These are phyloP conservation scores for Teunomyces aglyptinius DNA, from an alignment of 805 yeast species.

Conservation along the genomic window DNA sequence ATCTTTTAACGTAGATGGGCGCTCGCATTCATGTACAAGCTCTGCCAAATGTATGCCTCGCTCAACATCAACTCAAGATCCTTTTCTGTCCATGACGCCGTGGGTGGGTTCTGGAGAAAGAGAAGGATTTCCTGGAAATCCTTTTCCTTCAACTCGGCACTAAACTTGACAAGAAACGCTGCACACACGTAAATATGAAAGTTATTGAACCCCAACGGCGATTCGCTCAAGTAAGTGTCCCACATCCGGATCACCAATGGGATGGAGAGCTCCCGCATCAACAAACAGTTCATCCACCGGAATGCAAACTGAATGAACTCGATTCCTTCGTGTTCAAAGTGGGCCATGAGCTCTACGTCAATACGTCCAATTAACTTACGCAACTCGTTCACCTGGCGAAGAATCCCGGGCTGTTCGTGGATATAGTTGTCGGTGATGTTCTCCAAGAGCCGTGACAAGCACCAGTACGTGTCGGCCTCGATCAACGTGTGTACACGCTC, in stretches of 20 bases:
- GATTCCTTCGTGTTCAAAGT: slow-evolving; percentile 77
- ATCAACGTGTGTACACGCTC: slow-evolving; percentile 60
- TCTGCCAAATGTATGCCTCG: slow-evolving; percentile 97
- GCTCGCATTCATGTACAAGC: slow-evolving; percentile 81
- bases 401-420: slow-evolving; percentile 97
- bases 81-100: slow-evolving; percentile 78
- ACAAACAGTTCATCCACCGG: slow-evolving; percentile 97
- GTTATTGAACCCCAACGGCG: slow-evolving; percentile 76
- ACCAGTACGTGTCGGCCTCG: slow-evolving; percentile 98
- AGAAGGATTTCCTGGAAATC: slow-evolving; percentile 94
- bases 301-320: slow-evolving; percentile 95
- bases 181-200: slow-evolving; percentile 98
- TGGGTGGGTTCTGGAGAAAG: slow-evolving; percentile 88
- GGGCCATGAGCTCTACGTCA: slow-evolving; percentile 69
- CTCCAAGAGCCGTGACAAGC: slow-evolving; percentile 84
- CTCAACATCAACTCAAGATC: slow-evolving; percentile 90
- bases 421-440: slow-evolving; percentile 96
- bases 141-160: slow-evolving; percentile 71
- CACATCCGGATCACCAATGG: slow-evolving; percentile 87
- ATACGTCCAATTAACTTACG: slow-evolving; percentile 76
- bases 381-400: slow-evolving; percentile 82
- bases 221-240: slow-evolving; percentile 88
- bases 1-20: slow-evolving; percentile 64
- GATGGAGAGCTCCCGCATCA: slow-evolving; percentile 90
- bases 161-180: slow-evolving; percentile 88